A percentile compares a stretch with the other conserved stretches of the same genome.
Conservation (phyloP, 345 rosid species). For the Eucalyptus coolabah region DNA sequence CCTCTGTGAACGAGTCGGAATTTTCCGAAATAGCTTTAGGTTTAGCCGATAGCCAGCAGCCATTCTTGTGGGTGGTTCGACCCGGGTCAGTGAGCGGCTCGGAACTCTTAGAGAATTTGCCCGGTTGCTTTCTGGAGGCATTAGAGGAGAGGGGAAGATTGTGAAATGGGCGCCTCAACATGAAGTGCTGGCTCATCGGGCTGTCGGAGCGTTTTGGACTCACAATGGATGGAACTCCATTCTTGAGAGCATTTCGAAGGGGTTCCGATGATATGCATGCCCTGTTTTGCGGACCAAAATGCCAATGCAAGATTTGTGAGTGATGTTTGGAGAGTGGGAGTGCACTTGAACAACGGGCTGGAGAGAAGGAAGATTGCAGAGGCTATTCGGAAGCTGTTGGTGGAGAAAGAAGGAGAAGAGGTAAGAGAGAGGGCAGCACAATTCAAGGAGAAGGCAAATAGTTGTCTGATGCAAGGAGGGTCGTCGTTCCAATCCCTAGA, state of each 20-base stretch:
- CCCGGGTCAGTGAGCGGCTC: not conserved
- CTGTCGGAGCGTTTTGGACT: constrained; percentile 55
- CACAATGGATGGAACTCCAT: constrained; percentile 72
- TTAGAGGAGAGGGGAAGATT: constrained; percentile 25
- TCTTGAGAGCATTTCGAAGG: not conserved
- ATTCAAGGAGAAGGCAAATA: constrained; percentile 19
- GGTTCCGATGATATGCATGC: no score
- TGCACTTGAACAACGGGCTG: constrained; percentile 16
- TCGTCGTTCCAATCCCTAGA: constrained; percentile 24
- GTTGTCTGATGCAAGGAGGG: constrained; percentile 20
- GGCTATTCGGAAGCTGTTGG: constrained; percentile 14
- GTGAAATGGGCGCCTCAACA: constrained; percentile 69
- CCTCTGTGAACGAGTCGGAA: no score
- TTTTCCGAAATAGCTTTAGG: no score
- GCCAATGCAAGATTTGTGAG: no score
- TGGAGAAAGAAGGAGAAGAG: constrained; percentile 19
- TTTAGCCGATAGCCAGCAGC: no score
- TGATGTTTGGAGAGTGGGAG: no score
- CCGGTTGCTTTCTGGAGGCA: not conserved
- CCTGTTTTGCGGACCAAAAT: no score
- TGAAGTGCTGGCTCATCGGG: constrained; percentile 38
- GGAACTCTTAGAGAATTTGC: not conserved
- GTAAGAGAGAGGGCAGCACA: constrained; percentile 13
- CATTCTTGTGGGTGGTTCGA: no score
- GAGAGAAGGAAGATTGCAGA: constrained; percentile 24